Evolutionary conservation across 345 rosid genomes (phyloP).

Genomic region (Sapria himalayana): DNA sequence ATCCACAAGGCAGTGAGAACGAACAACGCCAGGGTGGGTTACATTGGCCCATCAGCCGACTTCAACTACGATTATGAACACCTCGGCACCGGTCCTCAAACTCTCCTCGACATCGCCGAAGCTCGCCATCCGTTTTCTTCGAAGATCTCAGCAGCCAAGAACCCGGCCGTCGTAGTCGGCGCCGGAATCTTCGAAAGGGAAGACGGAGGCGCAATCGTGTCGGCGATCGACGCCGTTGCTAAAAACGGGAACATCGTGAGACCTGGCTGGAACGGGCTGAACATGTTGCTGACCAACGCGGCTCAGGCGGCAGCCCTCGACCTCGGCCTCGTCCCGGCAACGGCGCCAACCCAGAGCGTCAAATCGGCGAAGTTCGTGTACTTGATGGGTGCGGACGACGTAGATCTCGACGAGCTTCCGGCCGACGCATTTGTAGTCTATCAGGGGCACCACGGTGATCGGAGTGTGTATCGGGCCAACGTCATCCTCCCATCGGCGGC

Average conservation of each 20-base stretch:
- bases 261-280: conserved; percentile 91
- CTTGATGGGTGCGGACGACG: conserved; percentile 93
- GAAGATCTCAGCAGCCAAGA: conserved; percentile 48
- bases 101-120: conserved; percentile 57
- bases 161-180: conserved; percentile 79
- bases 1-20: conserved; percentile 76
- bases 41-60: conserved; percentile 60
- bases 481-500: conserved; percentile 85
- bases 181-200: conserved; percentile 71
- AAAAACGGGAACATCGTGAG: conserved; percentile 50
- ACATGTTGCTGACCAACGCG: conserved; percentile 67
- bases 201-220: conserved; percentile 59
- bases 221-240: conserved; percentile 54
- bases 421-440: conserved; percentile 81
- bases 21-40: conserved; percentile 69
- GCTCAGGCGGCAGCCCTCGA: conserved; percentile 98
- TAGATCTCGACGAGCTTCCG: conserved; percentile 59
- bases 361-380: conserved; percentile 72
- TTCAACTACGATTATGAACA: conserved; percentile 69
- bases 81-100: conserved; percentile 75
- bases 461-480: conserved; percentile 68
- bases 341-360: conserved; percentile 42
- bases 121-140: conserved; percentile 62
- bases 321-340: conserved; percentile 81
- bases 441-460: conserved; percentile 96